Base-by-base conservation (phyloP, 805 yeast genomes). In the Isabelozyma heimii region DNA sequence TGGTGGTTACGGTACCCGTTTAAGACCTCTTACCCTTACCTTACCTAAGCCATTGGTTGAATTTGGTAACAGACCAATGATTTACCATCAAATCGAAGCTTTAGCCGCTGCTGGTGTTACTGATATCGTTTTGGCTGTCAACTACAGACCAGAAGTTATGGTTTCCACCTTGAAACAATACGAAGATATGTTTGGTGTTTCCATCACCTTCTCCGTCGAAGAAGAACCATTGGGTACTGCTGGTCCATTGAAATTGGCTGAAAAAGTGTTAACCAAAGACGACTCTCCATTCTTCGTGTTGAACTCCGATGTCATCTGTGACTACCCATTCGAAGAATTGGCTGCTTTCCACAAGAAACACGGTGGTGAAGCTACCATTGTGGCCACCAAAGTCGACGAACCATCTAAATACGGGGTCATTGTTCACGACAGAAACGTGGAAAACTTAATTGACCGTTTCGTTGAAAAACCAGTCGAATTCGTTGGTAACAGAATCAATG, bases 1-100 rank as follows among this genome's bases (percentile, higher is more conserved):
- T 63, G 99, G 99, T 70, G 99, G 99, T 75, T 94, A 91, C 81
- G 99, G 99, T 82, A 94, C 99, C 67, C 94, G 99, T 80, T 87
- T 94, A 80, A 91, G 99, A 84, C 99, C 99, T 55, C 81, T 94
- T 66, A 91, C 98, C 54, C 79, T 91, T 63, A 90, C 97, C 51
- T 82, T 86, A 57, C 98, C 98, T 72, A 91, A 91, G 77, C 98
- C 98, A 46, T 81, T 91, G 73, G 97, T 91, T 57, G 98, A 92
- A 77, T 94, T 94, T 66, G 99, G 89, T 72, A 94, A 94, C 89
- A 89, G 92, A 79, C 98, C 99, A 66, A 94, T 94, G 99, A 94
- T 94, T 64, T 80, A 90, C 63, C 99, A 94, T 74, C 99, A 94
- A 80, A 91, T 94, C 69, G 97, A 94, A 79, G 97, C 99, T 47